phyloP scores from a whole-genome alignment of 495 filamentous ascomycete genomes.

The Jackrogersella minutella region DNA sequence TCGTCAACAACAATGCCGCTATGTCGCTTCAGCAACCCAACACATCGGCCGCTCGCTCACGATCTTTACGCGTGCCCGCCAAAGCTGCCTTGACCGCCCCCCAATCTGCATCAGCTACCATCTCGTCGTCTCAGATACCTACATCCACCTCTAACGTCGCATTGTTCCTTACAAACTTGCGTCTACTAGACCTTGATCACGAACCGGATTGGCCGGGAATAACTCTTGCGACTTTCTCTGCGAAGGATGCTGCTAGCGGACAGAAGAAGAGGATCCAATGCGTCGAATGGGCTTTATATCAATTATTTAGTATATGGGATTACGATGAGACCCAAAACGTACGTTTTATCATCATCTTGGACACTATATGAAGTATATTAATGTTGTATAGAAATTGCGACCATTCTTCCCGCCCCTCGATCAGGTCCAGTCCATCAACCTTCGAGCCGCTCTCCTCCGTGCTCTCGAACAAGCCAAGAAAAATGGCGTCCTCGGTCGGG shows the following conservation, averaged over 20 bases:
- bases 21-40: conserved; percentile 43
- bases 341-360: conserved; percentile 20
- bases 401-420: conserved; percentile 90
- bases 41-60: conserved; percentile 35
- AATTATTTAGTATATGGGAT: conserved; percentile 84
- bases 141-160: conserved; percentile 60
- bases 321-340: conserved; percentile 74
- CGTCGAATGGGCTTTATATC: conserved; percentile 85
- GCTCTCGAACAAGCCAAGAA: conserved; percentile 83
- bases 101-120: conserved; percentile 23
- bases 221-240: conserved; percentile 67
- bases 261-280: conserved; percentile 80
- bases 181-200: conserved; percentile 78
- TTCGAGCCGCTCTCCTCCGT: conserved; percentile 84
- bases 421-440: conserved; percentile 85
- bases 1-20: conserved; percentile 40
- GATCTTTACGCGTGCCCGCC: conserved; percentile 38
- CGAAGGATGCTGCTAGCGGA: conserved; percentile 70
- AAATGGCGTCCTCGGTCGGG: conserved; percentile 79
- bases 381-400: conserved; percentile 71
- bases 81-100: conserved; percentile 46
- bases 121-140: conserved; percentile 34
- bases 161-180: conserved; percentile 82
- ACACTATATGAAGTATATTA: conserved; percentile 1
- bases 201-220: conserved; percentile 80